phyloP scores from a whole-genome alignment of 148 eudicot species.

The Spergularia marina region DNA sequence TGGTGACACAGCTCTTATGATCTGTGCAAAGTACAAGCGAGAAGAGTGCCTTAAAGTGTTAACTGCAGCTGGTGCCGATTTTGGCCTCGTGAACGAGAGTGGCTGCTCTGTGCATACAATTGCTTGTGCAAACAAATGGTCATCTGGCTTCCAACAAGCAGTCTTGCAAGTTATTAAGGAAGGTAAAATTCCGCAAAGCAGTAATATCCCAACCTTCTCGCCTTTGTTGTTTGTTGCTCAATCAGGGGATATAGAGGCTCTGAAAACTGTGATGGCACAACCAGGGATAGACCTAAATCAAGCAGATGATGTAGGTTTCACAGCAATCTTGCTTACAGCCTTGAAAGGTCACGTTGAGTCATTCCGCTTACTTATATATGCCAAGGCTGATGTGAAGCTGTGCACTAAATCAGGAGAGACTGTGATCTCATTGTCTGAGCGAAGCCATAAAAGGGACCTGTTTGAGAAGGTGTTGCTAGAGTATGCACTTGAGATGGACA shows the following conservation, averaged over 20 bases:
- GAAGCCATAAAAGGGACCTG: slow-evolving; percentile 40
- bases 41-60: slow-evolving; percentile 61
- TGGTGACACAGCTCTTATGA: slow-evolving; percentile 75
- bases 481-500: slow-evolving; percentile 73
- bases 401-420: slow-evolving; percentile 64
- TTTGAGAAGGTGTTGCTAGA: slow-evolving; percentile 86
- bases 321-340: slow-evolving; percentile 74
- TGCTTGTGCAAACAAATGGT: slow-evolving; percentile 52
- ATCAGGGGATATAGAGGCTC: slow-evolving; percentile 56
- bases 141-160: slow-evolving; percentile 46
- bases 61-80: slow-evolving; percentile 70
- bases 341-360: slow-evolving; percentile 72
- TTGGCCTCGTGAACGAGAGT: slow-evolving; percentile 53
- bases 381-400: slow-evolving; percentile 76
- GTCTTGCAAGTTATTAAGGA: slow-evolving; percentile 39
- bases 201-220: slow-evolving; percentile 49
- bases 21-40: slow-evolving; percentile 46
- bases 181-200: slow-evolving; percentile 55
- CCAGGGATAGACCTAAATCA: slow-evolving; percentile 47
- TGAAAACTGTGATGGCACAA: slow-evolving; percentile 47
- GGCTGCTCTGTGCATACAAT: slow-evolving; percentile 49
- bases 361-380: slow-evolving; percentile 69
- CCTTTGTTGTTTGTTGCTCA: slow-evolving; percentile 63
- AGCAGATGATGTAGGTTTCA: slow-evolving; percentile 67
- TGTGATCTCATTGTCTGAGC: slow-evolving; percentile 48